These are phyloP conservation scores for Zychaea mexicana DNA, from an alignment of 371 early-diverging fungal species.

Conservation along the genomic window DNA sequence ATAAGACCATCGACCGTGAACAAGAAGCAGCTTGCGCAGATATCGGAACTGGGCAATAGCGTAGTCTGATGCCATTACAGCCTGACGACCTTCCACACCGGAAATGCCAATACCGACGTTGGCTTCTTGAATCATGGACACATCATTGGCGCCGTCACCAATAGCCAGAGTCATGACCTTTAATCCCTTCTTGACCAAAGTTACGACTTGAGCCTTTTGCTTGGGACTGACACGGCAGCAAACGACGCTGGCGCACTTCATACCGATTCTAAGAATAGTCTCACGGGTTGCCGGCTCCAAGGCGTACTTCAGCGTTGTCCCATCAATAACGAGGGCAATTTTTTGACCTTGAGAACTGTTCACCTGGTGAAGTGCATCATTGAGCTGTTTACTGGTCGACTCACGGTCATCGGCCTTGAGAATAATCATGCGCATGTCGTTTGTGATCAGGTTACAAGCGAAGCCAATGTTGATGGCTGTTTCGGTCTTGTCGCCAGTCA, in stretches of 20 bases:
- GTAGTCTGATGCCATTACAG: constrained; percentile 91
- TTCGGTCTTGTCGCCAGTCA: constrained; percentile 94
- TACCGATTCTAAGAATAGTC: constrained; percentile 68
- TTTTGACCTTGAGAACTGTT: constrained; percentile 37
- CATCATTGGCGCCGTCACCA: constrained; percentile 96
- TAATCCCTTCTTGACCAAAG: constrained; percentile 38
- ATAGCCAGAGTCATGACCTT: constrained; percentile 81
- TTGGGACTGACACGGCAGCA: constrained; percentile 91
- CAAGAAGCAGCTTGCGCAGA: constrained; percentile 72
- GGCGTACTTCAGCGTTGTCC: constrained; percentile 82
- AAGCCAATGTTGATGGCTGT: constrained; percentile 87
- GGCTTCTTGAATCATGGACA: constrained; percentile 92
- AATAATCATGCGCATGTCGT: constrained; percentile 71
- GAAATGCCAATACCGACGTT: constrained; percentile 92
- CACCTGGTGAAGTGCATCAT: constrained; percentile 52
- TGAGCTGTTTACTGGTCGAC: constrained; percentile 58
- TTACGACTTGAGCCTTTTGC: constrained; percentile 89
- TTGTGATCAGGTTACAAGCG: constrained; percentile 72
- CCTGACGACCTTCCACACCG: constrained; percentile 94
- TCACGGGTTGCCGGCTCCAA: constrained; percentile 60
- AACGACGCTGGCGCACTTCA: constrained; percentile 74
- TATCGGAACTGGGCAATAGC: constrained; percentile 87
- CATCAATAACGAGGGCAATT: constrained; percentile 91
- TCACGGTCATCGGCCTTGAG: constrained; percentile 63
- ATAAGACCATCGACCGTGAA: constrained; percentile 89